Conservation (phyloP, 208 protist species). For the Willaertia magna region DNA sequence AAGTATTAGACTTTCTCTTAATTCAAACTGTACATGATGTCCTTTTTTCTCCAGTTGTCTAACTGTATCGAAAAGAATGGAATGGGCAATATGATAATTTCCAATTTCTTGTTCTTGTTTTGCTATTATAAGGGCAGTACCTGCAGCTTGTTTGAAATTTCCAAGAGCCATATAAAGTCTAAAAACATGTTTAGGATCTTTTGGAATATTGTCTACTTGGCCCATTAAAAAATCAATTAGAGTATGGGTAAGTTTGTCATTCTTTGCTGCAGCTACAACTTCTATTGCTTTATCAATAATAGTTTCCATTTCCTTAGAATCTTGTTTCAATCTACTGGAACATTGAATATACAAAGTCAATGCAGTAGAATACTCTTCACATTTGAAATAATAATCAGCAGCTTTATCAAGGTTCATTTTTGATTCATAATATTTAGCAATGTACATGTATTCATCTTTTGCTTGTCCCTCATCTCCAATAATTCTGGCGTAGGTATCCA, state of each 20-base stretch:
- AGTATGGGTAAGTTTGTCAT: conserved; percentile 72
- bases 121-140: conserved; percentile 85
- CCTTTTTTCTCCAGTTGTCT: conserved; percentile 62
- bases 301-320: conserved; percentile 27
- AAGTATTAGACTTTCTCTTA: conserved; percentile 74
- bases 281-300: conserved; percentile 77
- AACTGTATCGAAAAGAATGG: conserved; percentile 79
- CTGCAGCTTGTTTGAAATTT: conserved; percentile 82
- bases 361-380: conserved; percentile 64
- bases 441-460: conserved; percentile 52
- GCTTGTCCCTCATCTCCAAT: conserved; percentile 43
- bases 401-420: conserved; percentile 55
- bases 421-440: conserved; percentile 80
- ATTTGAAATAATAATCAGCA: conserved; percentile 74
- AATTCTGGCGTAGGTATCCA: conserved; percentile 61
- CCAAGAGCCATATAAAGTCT: conserved; percentile 86
- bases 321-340: background rate
- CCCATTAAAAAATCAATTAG: conserved; percentile 91
- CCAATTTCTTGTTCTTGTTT: conserved; percentile 80
- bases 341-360: conserved; percentile 72
- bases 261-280: conserved; percentile 74
- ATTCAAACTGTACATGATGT: conserved; percentile 69
- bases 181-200: conserved; percentile 92
- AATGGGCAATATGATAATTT: conserved; percentile 78
- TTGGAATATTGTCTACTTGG: conserved; percentile 76